Base-by-base conservation (phyloP, 2,329 filamentous ascomycete genomes). In the Paecilomyces variotii region DNA sequence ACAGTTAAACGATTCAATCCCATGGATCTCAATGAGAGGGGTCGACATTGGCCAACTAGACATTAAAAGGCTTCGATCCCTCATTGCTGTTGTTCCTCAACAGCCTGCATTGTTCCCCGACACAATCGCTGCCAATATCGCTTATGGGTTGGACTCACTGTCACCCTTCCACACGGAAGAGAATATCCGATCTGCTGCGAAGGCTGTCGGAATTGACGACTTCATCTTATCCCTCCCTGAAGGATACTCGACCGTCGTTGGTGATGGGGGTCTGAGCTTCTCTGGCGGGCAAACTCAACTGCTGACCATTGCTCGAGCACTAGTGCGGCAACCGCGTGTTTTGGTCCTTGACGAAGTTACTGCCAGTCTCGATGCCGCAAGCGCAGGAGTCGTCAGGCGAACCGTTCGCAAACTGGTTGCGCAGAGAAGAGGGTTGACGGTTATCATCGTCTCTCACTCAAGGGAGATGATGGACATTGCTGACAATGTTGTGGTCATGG, bases 261-360 rank as follows among this genome's bases (percentile, higher is more conserved):
- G 91, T 1, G 89, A 91, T 53, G 89, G 90, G 3, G 90, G 90
- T 0, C 81, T 87, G 19, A 76, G 81, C 0, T 73, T 97, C 0
- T 91, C 87, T 0, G 91, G 90, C 0, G 93, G 93, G 0, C 92
- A 97, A 71, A 84, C 87, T 0, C 92, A 97, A 70, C 82, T 91
- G 0, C 73, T 97, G 1, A 87, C 86, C 24, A 91, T 97, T 60
- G 91, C 92, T 0, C 80, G 92, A 1, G 91, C 91, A 0, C 77
- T 97, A 0, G 81, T 89, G 0, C 82, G 90, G 0, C 78, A 80
- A 12, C 91, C 91, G 0, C 80, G 82, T 49, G 78, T 97, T 1
- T 75, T 97, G 14, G 82, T 97, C 1, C 76, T 97, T 1, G 93
- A 97, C 66, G 92, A 97, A 74, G 90, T 91, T 0, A 97, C 92